phyloP scores from a whole-genome alignment of 805 yeast species.

The Candida awuae region DNA sequence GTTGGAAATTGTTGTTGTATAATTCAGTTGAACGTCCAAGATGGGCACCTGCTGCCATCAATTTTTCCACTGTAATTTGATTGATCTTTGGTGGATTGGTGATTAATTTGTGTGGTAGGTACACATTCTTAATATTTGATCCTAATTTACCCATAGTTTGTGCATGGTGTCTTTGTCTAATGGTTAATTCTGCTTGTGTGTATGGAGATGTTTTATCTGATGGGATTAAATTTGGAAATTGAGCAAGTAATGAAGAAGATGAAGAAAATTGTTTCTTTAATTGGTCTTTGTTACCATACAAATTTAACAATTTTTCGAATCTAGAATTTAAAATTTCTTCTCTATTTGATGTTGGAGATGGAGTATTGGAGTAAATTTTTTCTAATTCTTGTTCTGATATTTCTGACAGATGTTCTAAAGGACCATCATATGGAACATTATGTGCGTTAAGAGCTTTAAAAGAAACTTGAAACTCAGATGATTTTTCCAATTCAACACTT shows the following conservation, averaged over 20 bases:
- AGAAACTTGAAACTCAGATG: neutral
- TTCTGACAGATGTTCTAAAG: constrained; percentile 15
- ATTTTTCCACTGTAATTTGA: constrained; percentile 56
- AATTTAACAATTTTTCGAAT: constrained; percentile 22
- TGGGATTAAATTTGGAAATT: constrained; percentile 57
- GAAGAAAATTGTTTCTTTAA: constrained; percentile 17
- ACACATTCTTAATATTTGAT: constrained; percentile 52
- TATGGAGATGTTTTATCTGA: constrained; percentile 59
- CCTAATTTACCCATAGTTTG: constrained; percentile 52
- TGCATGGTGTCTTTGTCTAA: constrained; percentile 64
- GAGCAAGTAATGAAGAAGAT: constrained; percentile 22
- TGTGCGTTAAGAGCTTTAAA: constrained; percentile 6
- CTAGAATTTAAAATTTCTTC: constrained; percentile 22
- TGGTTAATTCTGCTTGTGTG: constrained; percentile 65
- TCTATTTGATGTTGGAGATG: constrained; percentile 25
- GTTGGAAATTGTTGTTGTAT: constrained; percentile 77
- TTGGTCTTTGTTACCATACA: constrained; percentile 21
- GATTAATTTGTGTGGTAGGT: constrained; percentile 61
- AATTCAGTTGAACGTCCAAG: constrained; percentile 81
- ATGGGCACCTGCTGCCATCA: constrained; percentile 91
- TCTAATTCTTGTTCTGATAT: constrained; percentile 23
- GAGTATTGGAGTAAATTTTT: constrained; percentile 18
- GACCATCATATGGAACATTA: constrained; percentile 9
- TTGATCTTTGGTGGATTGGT: constrained; percentile 48
- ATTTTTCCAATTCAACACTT: neutral